Conservation (phyloP, 768 basidiomycete species). For the Calvatia gigantea region DNA sequence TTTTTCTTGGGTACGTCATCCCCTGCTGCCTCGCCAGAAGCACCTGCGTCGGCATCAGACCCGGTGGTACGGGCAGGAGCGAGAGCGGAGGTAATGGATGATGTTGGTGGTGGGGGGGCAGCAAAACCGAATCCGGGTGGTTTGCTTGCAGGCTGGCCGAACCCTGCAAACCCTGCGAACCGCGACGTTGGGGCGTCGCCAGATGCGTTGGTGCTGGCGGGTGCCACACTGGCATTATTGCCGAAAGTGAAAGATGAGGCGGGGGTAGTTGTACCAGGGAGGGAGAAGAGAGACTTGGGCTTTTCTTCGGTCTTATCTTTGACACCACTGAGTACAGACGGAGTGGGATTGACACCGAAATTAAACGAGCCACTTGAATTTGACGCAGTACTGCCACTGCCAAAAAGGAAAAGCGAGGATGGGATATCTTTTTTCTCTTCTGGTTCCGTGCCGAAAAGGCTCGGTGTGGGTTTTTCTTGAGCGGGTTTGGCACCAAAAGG, state of each 20-base stretch:
- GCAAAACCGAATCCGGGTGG: neutral
- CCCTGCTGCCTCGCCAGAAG: conserved; percentile 11
- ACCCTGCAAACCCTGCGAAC: conserved; percentile 28
- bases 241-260: conserved; percentile 11
- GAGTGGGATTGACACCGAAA: neutral
- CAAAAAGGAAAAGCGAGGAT: neutral
- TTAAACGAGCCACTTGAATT: neutral
- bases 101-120: conserved; percentile 17
- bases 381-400: neutral
- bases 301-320: neutral
- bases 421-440: neutral
- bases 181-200: conserved; percentile 16
- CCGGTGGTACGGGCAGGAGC: conserved; percentile 10
- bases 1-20: conserved; percentile 1
- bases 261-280: conserved; percentile 2
- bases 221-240: neutral
- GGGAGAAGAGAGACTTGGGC: conserved; percentile 9
- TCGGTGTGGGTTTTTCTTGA: conserved; percentile 3
- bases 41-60: conserved; percentile 11
- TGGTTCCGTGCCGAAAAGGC: conserved; percentile 8
- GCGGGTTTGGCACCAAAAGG: conserved; percentile 8
- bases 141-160: conserved; percentile 24
- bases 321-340: no score
- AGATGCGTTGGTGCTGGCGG: neutral
- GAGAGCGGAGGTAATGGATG: conserved; percentile 25